Base-by-base conservation (phyloP, 495 filamentous ascomycete genomes). In the Daldinia caldariorum region DNA sequence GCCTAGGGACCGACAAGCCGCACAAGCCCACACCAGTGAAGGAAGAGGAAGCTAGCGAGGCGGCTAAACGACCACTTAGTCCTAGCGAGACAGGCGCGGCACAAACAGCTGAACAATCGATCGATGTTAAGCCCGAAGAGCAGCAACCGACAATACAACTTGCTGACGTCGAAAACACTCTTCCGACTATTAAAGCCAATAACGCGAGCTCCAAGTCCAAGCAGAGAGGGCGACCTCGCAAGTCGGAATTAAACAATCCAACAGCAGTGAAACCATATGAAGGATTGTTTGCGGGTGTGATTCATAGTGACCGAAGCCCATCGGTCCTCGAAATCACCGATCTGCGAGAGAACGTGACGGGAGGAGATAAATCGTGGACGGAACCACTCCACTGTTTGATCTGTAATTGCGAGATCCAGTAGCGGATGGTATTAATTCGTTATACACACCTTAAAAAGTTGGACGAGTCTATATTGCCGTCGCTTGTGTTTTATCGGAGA, bases 311-410 rank as follows among this genome's bases (percentile, higher is more conserved):
- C n/a, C 57, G 12, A 26, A 78, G 65, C 34, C 74, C 80, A 12
- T 77, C 80, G 0, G 41, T 77, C 6, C 60, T 83, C 4, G 80
- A 83, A 60, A 78, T 85, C 54, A 79, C 69, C 9, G 83, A 85
- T 54, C 73, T 83, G 6, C 76, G 83, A 29, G 69, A 79, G 43
- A 78, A 74, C 7, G 73, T 84, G 10, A 72, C 64, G 0, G 82
- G 78, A 6, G 82, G 83, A 14, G 79, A 80, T 29, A 84, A 82
- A 74, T 73, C 78, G 6, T 84, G 83, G 83, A 80, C 76, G 3
- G 83, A 84, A 55, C 78, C 75, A 0, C 74, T 83, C 8, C 74
- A 74, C 32, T 84, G 83, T 41, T 73, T 83, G 12, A 71, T 83
- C 9, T 84, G 83, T 53, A 73, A 74, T 26, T 65, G 73, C 12